Evolutionary conservation across 805 yeast genomes (phyloP), one percentile per base, ranked within the genome.

Genomic region (Citeromyces matritensis): DNA sequence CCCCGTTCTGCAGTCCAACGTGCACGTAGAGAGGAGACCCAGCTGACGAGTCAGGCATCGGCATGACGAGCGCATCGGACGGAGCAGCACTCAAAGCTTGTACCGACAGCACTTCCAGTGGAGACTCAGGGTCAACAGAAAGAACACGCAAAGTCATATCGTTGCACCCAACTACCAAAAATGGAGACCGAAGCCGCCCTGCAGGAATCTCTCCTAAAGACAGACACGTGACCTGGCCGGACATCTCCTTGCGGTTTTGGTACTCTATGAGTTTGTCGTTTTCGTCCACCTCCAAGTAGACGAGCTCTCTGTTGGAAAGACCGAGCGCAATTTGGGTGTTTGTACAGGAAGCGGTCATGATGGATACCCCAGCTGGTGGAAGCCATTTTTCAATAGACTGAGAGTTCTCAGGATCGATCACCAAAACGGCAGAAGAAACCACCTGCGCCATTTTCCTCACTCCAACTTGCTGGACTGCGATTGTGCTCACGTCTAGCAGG

Each of bases 1-100:
- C 70, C 13, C 97, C 97, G 48, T 74, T 82, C n/a, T 56, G 65
- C 60, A 85, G 62, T 2, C 96, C 96, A 31, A 84, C 65, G 49
- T 85, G 93, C 8, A 81, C 62, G 36, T 55, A 61, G 3, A 56
- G 35, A 1, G 41, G 36, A 27, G 37, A 36, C 11, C 37, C 28
- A 1, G 32, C 28, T 9, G 34, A 30, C 5, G 42, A 32, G 24
- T 44, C 48, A 6, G 35, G 33, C 59, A 55, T 49, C n/a, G 42
- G 36, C 35, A 53, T 42, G 11, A 66, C 31, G 9, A 56, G 41
- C 30, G 62, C 47, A 5, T 55, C 48, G 2, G 54, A 42, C 4
- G 68, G 62, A 1, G 63, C 51, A 6, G 84, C 67, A 26, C 75
- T 63, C 14, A 86, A 48, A 2, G 73, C 76, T 48, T 84, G 93